These are phyloP conservation scores for Gossypium davidsonii DNA, from an alignment of 441 rosid species.

Conservation along the genomic window DNA sequence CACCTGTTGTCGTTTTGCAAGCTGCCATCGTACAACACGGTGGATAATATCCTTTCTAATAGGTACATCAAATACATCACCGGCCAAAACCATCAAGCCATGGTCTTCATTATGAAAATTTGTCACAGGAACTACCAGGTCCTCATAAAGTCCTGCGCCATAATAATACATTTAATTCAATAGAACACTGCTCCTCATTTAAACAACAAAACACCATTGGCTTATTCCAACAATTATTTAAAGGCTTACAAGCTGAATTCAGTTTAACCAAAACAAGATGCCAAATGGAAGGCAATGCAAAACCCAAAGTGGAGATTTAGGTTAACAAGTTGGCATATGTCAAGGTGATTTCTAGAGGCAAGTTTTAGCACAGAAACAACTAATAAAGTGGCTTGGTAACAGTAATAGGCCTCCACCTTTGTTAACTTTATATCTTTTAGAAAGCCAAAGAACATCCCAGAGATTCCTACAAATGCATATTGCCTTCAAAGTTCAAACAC, in stretches of 20 bases:
- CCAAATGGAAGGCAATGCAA: background rate
- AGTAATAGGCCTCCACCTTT: background rate
- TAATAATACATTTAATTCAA: background rate
- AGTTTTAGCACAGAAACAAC: background rate
- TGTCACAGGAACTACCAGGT: constrained; percentile 70
- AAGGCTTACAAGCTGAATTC: background rate
- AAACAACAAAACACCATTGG: background rate
- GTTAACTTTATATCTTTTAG: background rate
- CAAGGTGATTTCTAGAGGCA: background rate
- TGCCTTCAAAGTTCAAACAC: constrained; percentile 2
- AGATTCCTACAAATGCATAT: background rate
- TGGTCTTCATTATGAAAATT: constrained; percentile 67
- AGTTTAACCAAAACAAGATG: background rate
- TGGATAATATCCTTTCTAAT: constrained; percentile 86
- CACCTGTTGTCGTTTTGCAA: constrained; percentile 92
- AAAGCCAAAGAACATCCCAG: background rate
- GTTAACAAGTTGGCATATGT: background rate
- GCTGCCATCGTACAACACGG: constrained; percentile 88
- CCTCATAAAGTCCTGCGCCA: constrained; percentile 55
- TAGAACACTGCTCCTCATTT: background rate
- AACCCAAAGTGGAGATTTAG: background rate
- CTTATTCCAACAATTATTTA: background rate
- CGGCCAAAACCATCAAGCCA: constrained; percentile 77
- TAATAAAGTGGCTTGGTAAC: background rate
- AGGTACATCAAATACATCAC: constrained; percentile 91